Evolutionary conservation across 1,139 yeast genomes (phyloP).

Genomic region (Wickerhamiella infanticola): DNA sequence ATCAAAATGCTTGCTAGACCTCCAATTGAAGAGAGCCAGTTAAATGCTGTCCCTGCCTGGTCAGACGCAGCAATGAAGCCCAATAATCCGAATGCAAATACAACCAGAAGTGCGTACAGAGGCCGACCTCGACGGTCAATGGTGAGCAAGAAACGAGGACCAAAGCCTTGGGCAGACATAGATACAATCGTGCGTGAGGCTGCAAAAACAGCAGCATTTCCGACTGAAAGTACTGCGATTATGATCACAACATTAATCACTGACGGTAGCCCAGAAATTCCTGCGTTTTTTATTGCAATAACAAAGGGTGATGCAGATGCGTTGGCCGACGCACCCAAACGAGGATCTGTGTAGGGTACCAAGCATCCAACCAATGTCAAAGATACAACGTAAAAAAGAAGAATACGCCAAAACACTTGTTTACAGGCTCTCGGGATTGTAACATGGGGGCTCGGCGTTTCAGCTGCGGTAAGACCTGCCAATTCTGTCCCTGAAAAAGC

Average conservation of each 20-base stretch:
- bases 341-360: constrained; percentile 43
- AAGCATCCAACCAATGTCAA: constrained; percentile 43
- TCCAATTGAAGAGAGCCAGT: constrained; percentile 65
- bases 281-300: constrained; percentile 42
- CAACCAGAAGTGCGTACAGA: constrained; percentile 42
- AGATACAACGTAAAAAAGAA: constrained; percentile 44
- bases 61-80: constrained; percentile 62
- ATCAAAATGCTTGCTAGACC: constrained; percentile 69
- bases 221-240: constrained; percentile 50
- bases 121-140: constrained; percentile 66
- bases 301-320: constrained; percentile 58
- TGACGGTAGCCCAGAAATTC: constrained; percentile 45
- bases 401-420: constrained; percentile 55
- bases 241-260: constrained; percentile 58
- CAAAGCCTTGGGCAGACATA: constrained; percentile 63
- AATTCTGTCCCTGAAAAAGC: constrained; percentile 72
- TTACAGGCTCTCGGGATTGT: constrained; percentile 51
- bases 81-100: constrained; percentile 40
- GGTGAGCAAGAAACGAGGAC: constrained; percentile 56
- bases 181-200: constrained; percentile 70
- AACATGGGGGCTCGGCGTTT: constrained; percentile 55
- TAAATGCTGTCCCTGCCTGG: constrained; percentile 50
- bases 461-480: constrained; percentile 72
- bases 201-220: constrained; percentile 56
- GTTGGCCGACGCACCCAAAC: constrained; percentile 31